Evolutionary conservation across 306 rosid genomes (phyloP).

Genomic region (Cercis canadensis): DNA sequence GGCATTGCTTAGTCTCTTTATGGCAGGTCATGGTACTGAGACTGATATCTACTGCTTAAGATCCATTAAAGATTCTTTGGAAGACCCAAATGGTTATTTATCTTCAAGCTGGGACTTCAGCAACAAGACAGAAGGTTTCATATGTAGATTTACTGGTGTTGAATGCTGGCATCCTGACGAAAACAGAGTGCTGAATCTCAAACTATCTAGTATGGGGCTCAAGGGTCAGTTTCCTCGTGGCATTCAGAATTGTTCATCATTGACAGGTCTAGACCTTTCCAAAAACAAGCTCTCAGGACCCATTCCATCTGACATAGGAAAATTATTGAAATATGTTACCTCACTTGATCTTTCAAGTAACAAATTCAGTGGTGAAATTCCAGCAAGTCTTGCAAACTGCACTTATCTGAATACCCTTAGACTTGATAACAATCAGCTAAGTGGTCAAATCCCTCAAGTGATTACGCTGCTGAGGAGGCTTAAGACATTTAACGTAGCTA

Average conservation of each 20-base stretch:
- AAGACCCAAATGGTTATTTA: slow-evolving; percentile 14
- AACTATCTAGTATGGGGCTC: slow-evolving; percentile 31
- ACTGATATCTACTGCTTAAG: slow-evolving; percentile 15
- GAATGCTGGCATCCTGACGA: slow-evolving; percentile 31
- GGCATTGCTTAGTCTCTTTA: not conserved
- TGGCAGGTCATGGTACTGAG: not conserved
- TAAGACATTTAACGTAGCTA: slow-evolving; percentile 10
- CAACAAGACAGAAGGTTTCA: not conserved
- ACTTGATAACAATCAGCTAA: slow-evolving; percentile 41
- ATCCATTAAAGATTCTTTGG: slow-evolving; percentile 3
- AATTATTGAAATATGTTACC: not conserved
- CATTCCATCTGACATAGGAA: slow-evolving; percentile 35
- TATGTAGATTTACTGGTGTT: slow-evolving; percentile 27
- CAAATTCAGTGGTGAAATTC: slow-evolving; percentile 44
- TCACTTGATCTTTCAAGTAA: slow-evolving; percentile 47
- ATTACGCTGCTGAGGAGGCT: slow-evolving; percentile 33
- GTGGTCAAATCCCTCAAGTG: slow-evolving; percentile 41
- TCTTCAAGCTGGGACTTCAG: slow-evolving; percentile 4
- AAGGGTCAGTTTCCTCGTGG: slow-evolving; percentile 45
- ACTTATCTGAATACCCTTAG: slow-evolving; percentile 20
- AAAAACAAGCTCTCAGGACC: slow-evolving; percentile 32
- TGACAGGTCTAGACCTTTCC: slow-evolving; percentile 36
- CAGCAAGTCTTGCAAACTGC: slow-evolving; percentile 27
- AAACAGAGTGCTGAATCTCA: not conserved
- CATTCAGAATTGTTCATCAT: slow-evolving; percentile 7